Percentiles rank a stretch among this genome's conserved stretches.
Evolutionary conservation across 345 rosid species (phyloP).

Genomic region (Gossypium turneri): DNA sequence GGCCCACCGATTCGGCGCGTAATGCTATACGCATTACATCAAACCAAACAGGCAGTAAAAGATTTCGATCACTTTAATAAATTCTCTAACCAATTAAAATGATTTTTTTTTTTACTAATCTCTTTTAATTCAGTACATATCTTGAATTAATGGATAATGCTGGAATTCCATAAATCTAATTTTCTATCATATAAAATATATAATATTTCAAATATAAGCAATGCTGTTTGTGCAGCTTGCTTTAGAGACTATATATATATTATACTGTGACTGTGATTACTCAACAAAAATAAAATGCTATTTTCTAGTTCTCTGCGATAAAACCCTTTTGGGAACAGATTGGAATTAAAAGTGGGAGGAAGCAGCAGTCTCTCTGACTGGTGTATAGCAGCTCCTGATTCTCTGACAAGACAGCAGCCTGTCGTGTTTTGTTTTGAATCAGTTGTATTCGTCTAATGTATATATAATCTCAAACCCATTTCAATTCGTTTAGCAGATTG

Average conservation of each 20-base stretch:
- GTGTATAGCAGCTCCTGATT: neutral
- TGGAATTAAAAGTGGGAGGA: neutral
- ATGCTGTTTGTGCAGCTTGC: neutral
- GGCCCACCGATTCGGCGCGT: too few species aligned
- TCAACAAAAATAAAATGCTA: neutral
- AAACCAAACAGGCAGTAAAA: too few species aligned
- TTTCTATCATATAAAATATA: too few species aligned
- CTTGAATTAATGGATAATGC: too few species aligned
- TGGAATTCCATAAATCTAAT: too few species aligned
- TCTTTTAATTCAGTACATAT: too few species aligned
- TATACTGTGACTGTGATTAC: conserved; percentile 7
- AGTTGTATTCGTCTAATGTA: neutral
- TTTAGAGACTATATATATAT: conserved; percentile 3
- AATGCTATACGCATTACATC: too few species aligned
- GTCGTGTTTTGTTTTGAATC: neutral
- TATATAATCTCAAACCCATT: conserved; percentile 4
- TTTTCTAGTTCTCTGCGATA: neutral
- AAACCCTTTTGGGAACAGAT: neutral
- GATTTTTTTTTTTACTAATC: too few species aligned
- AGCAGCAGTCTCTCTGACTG: neutral
- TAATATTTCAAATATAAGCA: neutral
- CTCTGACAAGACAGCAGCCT: neutral
- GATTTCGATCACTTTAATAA: too few species aligned
- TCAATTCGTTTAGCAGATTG: neutral
- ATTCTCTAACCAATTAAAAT: too few species aligned